Evolutionary conservation across 2,329 filamentous ascomycete species (phyloP), one percentile per base, ranked within the genome.

Genomic region (Ophiostoma perfectum): DNA sequence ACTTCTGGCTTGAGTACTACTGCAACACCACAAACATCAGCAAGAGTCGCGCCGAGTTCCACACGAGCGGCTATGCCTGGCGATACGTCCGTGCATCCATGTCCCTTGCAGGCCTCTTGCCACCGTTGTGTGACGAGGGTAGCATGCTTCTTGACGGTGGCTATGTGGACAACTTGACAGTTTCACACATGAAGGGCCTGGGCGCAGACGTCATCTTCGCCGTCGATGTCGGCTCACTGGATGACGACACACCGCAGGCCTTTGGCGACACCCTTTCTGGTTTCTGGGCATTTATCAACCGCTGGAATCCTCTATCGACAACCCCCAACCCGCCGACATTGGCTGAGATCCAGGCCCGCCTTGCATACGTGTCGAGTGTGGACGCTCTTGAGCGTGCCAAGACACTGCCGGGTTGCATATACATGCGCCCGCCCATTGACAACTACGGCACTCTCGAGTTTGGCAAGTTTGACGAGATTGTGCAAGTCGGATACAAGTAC

Each of bases 11-110:
- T 11, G 93, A 97, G 73, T 99, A 92, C 77, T 99, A 99, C 80
- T 99, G 96, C 84, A 99, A 99, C 79, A 98, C 95, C 0, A 99
- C 96, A 49, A 99, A 98, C 78, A 98, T 99, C 79, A 96, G 91
- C 80, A 96, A 96, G 78, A 95, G 91, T 70, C 86, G 94, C 27
- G 88, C 88, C 3, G 95, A 99, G 77, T 93, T 96, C 72, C 95
- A 99, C 78, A 97, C 93, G 0, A 95, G 91, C 70, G 95, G 95
- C 14, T 99, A 99, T 75, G 94, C 95, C 0, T 99, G 95, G 95
- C 87, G 96, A 58, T 99, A 99, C 75, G 91, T 99, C 38, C 87
- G 95, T 63, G 95, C 95, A 0, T 97, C 93, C 11, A 99, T 99
- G 95, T 96, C 93, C 1, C 84, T 99, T 4, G 95, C 95, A 0